These are phyloP conservation scores for Suillus decipiens DNA, from an alignment of 768 basidiomycete genomes.

Conservation along the genomic window DNA sequence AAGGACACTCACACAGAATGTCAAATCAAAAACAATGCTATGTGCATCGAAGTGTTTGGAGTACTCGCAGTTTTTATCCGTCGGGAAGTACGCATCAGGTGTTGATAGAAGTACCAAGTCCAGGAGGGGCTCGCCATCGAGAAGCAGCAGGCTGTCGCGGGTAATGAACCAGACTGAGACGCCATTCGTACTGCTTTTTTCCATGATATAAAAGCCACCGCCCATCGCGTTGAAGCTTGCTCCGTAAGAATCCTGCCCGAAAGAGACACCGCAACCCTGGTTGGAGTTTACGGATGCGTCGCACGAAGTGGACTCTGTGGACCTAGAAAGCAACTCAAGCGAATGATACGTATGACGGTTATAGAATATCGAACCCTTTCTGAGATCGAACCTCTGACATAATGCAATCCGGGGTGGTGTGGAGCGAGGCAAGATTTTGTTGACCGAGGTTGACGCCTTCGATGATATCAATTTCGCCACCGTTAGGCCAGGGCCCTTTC, in stretches of 20 bases:
- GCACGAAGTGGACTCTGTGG: constrained; percentile 46
- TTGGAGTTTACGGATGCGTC: constrained; percentile 53
- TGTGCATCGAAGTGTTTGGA: constrained; percentile 53
- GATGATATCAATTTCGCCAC: constrained; percentile 64
- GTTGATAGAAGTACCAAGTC: not conserved
- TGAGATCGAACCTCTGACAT: constrained; percentile 45
- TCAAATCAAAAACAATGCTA: constrained; percentile 56
- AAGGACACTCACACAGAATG: constrained; percentile 54
- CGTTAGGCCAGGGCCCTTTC: constrained; percentile 56
- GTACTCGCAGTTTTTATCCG: constrained; percentile 46
- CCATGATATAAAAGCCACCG: constrained; percentile 65
- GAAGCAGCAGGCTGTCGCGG: constrained; percentile 44
- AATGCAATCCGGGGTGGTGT: constrained; percentile 51
- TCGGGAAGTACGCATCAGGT: constrained; percentile 54
- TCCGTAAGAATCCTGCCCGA: constrained; percentile 46
- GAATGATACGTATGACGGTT: not conserved
- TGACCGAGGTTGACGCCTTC: constrained; percentile 57
- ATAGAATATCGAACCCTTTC: constrained; percentile 42
- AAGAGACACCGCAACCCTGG: constrained; percentile 59
- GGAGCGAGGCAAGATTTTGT: constrained; percentile 53
- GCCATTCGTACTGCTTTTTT: constrained; percentile 40
- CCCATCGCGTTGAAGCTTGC: constrained; percentile 47
- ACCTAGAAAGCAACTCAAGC: constrained; percentile 28
- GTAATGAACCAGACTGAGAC: constrained; percentile 63
- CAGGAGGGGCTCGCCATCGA: not conserved